Conservation (phyloP, 2,329 filamentous ascomycete species). For the Aulographum hederae region DNA sequence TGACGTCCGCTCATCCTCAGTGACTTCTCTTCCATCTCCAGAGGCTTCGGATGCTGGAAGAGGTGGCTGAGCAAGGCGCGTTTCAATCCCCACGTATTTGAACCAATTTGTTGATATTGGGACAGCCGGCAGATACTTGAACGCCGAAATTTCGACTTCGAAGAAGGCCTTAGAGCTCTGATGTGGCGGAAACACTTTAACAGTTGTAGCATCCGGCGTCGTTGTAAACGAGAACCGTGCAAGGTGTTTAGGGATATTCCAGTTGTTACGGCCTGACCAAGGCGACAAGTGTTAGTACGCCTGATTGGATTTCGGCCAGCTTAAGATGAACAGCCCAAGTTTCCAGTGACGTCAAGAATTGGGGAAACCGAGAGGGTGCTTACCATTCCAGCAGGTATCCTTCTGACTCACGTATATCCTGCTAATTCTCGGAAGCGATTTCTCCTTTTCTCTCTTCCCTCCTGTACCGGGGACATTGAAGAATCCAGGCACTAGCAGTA, state of each 20-base stretch:
- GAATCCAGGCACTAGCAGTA: slow-evolving; percentile 2
- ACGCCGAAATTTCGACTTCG: neutral
- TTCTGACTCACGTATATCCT: slow-evolving; percentile 5
- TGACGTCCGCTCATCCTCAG: too few species aligned
- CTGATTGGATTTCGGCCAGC: too few species aligned
- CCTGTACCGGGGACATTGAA: slow-evolving; percentile 1
- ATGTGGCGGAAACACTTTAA: slow-evolving; percentile 2
- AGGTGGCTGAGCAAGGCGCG: slow-evolving; percentile 1
- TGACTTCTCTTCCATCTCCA: too few species aligned
- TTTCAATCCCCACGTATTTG: slow-evolving; percentile 1
- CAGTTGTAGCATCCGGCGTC: neutral
- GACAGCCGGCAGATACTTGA: slow-evolving; percentile 1
- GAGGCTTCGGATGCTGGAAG: neutral
- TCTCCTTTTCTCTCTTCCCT: neutral
- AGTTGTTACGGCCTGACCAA: slow-evolving; percentile 1
- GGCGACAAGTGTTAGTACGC: too few species aligned
- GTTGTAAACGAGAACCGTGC: slow-evolving; percentile 1
- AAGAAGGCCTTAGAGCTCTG: slow-evolving; percentile 1
- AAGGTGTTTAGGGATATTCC: slow-evolving; percentile 5
- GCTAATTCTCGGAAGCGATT: slow-evolving; percentile 1
- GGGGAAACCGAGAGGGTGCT: neutral
- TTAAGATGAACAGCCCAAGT: too few species aligned
- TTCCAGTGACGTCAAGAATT: neutral
- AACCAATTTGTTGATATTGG: slow-evolving; percentile 1
- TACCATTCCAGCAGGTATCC: slow-evolving; percentile 4